Evolutionary conservation across 768 basidiomycete genomes (phyloP).

Genomic region (Lanmaoa pseudosensibilis): DNA sequence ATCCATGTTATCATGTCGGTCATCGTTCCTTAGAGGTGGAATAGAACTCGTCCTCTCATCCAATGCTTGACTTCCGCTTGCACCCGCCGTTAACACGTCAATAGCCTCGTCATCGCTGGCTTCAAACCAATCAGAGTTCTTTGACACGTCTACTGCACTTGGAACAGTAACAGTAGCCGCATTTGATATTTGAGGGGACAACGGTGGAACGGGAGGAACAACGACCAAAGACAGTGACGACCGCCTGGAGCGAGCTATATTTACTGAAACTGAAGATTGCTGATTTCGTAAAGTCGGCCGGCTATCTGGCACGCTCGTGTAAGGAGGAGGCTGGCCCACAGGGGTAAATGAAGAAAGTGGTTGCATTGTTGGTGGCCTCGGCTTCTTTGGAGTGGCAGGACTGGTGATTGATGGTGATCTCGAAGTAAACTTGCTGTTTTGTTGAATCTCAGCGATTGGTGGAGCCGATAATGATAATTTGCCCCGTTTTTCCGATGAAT

Average conservation of each 20-base stretch:
- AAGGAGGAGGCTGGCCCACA: conserved; percentile 68
- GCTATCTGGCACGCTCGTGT: conserved; percentile 38
- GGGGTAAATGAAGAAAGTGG: conserved; percentile 27
- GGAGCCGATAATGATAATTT: conserved; percentile 54
- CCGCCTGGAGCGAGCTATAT: conserved; percentile 45
- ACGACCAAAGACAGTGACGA: conserved; percentile 64
- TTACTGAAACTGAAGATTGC: conserved; percentile 43
- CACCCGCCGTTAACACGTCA: conserved; percentile 74
- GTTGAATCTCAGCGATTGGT: conserved; percentile 35
- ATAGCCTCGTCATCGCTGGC: conserved; percentile 87
- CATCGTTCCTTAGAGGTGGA: conserved; percentile 32
- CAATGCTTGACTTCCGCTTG: conserved; percentile 77
- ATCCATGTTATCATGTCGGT: conserved; percentile 18
- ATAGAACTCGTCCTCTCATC: conserved; percentile 78
- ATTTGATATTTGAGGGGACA: conserved; percentile 41
- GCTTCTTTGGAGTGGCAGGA: conserved; percentile 23
- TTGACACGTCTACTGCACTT: conserved; percentile 44
- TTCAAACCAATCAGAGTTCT: conserved; percentile 70
- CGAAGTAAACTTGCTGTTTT: conserved; percentile 18
- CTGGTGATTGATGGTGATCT: conserved; percentile 23
- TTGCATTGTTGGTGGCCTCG: conserved; percentile 28
- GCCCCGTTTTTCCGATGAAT: conserved; percentile 46
- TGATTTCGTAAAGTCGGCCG: conserved; percentile 39
- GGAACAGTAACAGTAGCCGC: conserved; percentile 31
- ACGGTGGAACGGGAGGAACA: conserved; percentile 33